Evolutionary conservation across 1,139 yeast genomes (phyloP).

Genomic region (Geotrichum histeridarum): DNA sequence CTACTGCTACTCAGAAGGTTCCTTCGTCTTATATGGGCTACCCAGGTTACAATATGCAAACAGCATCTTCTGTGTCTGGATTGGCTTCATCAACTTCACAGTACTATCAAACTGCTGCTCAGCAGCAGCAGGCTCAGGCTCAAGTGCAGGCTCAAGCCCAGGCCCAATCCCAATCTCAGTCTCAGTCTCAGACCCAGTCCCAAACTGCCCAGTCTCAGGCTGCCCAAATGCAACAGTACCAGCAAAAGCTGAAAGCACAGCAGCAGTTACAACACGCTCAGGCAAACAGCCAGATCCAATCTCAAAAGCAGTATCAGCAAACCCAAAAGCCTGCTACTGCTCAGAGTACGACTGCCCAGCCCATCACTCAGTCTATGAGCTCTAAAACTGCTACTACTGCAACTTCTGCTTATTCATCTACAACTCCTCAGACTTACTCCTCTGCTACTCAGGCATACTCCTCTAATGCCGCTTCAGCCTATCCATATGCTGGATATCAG

Average conservation of each 20-base stretch:
- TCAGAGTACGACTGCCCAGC: not conserved
- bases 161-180: not conserved
- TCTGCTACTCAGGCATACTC: slow-evolving; percentile 41
- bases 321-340: not conserved
- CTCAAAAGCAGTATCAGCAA: slow-evolving; percentile 25
- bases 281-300: slow-evolving; percentile 43
- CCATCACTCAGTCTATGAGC: not conserved
- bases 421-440: slow-evolving; percentile 28
- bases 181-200: not conserved
- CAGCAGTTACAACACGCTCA: slow-evolving; percentile 48
- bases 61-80: not conserved
- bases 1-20: not conserved
- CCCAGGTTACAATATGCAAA: not conserved
- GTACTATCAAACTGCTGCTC: not conserved
- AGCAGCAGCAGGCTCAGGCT: slow-evolving; percentile 1
- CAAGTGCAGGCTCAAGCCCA: slow-evolving; percentile 7
- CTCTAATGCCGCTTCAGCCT: not conserved
- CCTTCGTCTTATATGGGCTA: slow-evolving; percentile 1
- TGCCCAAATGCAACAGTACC: slow-evolving; percentile 3
- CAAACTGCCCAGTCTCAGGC: not conserved
- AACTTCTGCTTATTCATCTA: slow-evolving; percentile 23
- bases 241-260: not conserved
- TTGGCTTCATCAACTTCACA: not conserved
- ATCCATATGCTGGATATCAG: not conserved
- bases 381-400: slow-evolving; percentile 18